Percentiles rank a stretch among this genome's conserved stretches.
Evolutionary conservation across 148 eudicot genomes (phyloP).

Genomic region (Rhododendron kiyosumense): DNA sequence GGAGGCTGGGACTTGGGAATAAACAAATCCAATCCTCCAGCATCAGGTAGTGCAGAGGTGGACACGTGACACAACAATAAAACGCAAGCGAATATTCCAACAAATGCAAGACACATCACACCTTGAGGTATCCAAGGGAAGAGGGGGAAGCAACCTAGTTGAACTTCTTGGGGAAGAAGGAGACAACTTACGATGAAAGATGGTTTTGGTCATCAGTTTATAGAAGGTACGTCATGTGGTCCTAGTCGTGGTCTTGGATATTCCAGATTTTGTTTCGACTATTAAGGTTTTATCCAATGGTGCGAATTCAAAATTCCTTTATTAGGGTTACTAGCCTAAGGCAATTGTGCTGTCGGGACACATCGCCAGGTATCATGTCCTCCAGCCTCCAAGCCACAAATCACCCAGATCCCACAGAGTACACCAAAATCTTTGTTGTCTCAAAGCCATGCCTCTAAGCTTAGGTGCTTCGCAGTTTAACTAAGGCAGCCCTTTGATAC

Average conservation of each 20-base stretch:
- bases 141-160: background rate
- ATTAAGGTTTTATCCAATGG: background rate
- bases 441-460: background rate
- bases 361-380: background rate
- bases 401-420: background rate
- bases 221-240: background rate
- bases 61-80: background rate
- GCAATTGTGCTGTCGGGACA: background rate
- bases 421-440: background rate
- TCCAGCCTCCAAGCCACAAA: background rate
- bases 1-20: background rate
- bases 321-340: background rate
- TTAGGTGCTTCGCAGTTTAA: background rate
- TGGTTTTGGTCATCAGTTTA: background rate
- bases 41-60: background rate
- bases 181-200: background rate
- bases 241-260: background rate
- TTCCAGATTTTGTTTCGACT: background rate
- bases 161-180: background rate
- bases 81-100: background rate
- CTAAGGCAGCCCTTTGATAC: background rate
- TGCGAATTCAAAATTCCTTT: background rate
- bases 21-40: conserved; percentile 6
- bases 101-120: background rate
- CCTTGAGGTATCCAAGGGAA: background rate